Evolutionary conservation across 805 yeast genomes (phyloP).

Genomic region (Metschnikowia hibisci): DNA sequence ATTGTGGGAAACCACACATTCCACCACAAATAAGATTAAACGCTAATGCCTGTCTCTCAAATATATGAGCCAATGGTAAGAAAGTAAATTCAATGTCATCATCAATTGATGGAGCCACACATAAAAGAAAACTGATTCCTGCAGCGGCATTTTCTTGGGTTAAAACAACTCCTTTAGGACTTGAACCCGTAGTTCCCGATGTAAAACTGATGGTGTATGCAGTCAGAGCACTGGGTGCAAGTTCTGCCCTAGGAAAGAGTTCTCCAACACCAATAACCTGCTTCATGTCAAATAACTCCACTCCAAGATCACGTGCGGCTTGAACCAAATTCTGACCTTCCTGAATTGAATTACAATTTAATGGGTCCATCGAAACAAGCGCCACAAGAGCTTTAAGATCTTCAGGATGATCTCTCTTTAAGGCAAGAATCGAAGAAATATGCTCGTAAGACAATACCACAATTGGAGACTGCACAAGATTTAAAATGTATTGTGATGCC

Average conservation of each 20-base stretch:
- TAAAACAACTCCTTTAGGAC: constrained; percentile 26
- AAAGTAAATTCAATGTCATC: constrained; percentile 19
- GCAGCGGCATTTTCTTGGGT: constrained; percentile 20
- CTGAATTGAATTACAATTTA: constrained; percentile 11
- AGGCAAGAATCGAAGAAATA: constrained; percentile 7
- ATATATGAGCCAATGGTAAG: constrained; percentile 38
- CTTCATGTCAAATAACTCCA: constrained; percentile 20
- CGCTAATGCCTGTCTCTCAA: constrained; percentile 27
- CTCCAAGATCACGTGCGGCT: constrained; percentile 15
- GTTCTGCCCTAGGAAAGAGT: constrained; percentile 19
- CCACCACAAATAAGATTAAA: constrained; percentile 24
- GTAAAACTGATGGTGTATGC: constrained; percentile 26
- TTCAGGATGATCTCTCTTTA: constrained; percentile 14
- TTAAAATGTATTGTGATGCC: constrained; percentile 60
- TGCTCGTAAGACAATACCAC: constrained; percentile 30
- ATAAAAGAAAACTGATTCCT: constrained; percentile 16
- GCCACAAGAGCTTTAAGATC: constrained; percentile 19
- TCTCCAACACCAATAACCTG: constrained; percentile 23
- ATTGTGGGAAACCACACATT: constrained; percentile 23
- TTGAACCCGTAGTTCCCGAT: constrained; percentile 27
- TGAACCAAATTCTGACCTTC: constrained; percentile 28
- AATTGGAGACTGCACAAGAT: constrained; percentile 59
- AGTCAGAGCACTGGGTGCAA: constrained; percentile 18
- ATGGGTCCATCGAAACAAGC: constrained; percentile 28
- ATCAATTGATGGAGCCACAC: constrained; percentile 9